These are phyloP conservation scores for Ogataea methylovora DNA, from an alignment of 805 yeast species.

Conservation along the genomic window DNA sequence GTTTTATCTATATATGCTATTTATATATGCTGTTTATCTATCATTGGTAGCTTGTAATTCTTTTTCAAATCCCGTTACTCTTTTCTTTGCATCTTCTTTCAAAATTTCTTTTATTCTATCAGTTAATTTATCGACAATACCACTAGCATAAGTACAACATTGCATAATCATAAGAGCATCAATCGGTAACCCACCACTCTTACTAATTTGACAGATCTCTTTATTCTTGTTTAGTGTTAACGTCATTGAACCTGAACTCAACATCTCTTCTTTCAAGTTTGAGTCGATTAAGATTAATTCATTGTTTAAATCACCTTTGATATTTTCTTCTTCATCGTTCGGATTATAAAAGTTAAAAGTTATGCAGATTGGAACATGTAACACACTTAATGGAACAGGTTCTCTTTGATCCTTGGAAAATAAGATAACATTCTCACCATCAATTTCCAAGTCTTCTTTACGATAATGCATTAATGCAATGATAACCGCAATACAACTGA, in stretches of 20 bases:
- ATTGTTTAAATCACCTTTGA: slow-evolving; percentile 54
- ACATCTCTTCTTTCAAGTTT: slow-evolving; percentile 62
- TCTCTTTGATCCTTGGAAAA: slow-evolving; percentile 73
- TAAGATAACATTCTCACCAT: slow-evolving; percentile 55
- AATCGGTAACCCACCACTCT: slow-evolving; percentile 84
- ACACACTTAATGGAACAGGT: slow-evolving; percentile 76
- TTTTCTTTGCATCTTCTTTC: slow-evolving; percentile 38
- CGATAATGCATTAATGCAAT: slow-evolving; percentile 76
- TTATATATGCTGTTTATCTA: too few relatives aligned
- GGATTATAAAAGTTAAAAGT: slow-evolving; percentile 84
- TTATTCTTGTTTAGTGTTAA: slow-evolving; percentile 84
- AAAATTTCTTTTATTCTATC: slow-evolving; percentile 51
- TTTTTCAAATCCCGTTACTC: slow-evolving; percentile 13
- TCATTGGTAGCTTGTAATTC: slow-evolving; percentile 26
- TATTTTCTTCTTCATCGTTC: slow-evolving; percentile 53
- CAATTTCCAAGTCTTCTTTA: slow-evolving; percentile 75
- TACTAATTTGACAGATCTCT: slow-evolving; percentile 83
- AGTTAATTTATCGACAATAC: slow-evolving; percentile 56
- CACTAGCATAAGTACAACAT: slow-evolving; percentile 60
- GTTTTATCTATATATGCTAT: too few relatives aligned
- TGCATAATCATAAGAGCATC: slow-evolving; percentile 63
- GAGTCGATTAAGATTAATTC: slow-evolving; percentile 73
- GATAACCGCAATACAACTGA: slow-evolving; percentile 85
- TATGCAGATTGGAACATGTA: slow-evolving; percentile 86
- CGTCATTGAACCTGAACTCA: slow-evolving; percentile 74